Base-by-base conservation (phyloP, 1,139 yeast species). In the Kodamaea ohmeri region DNA sequence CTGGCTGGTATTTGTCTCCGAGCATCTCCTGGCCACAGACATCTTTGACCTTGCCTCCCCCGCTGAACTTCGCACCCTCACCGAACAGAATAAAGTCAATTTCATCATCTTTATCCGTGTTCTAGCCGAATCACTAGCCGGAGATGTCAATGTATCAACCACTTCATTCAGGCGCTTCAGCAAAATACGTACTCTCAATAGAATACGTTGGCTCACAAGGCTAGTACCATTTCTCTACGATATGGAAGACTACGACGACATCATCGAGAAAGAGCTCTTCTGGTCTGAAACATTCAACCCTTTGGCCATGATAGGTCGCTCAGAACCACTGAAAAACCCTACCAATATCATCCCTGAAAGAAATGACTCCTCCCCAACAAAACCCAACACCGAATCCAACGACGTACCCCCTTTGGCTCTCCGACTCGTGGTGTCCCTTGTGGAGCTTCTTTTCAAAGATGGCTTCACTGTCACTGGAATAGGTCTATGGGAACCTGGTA, bases 141-240 rank as follows among this genome's bases (percentile, higher is more conserved):
- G 49, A 13, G 27, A 25, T 8, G 27, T 6, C 27, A 8, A 12
- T 6, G 13, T 13, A 12, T 12, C 13, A 12, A 11, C 6, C 11
- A 34, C 36, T 7, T 34, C 40, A n/a, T 29, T 29, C 25, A 34
- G 19, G 21, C 17, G 17, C n/a, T 6, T 27, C 18, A 17, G 16
- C 2, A 8, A 6, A n/a, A 12, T 15, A 9, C 44, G 43, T 24
- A 43, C 76, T 12, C 60, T 85, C 31, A 83, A 81, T 46, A 80
- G 89, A 49, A 53, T 83, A 11, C 71, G 96, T 25, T 59, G 84
- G 6, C 58, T 90, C 33, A 78, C 89, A 1, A 73, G 80, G 40
- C 40, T 86, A 3, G 46, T 86, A 13, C 97, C 97, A 0, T 74
- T 78, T 41, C 52, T 84, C 9, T 85, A 75, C 51, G 96, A 81